Evolutionary conservation across 441 rosid species (phyloP).

Genomic region (Viola pubescens): DNA sequence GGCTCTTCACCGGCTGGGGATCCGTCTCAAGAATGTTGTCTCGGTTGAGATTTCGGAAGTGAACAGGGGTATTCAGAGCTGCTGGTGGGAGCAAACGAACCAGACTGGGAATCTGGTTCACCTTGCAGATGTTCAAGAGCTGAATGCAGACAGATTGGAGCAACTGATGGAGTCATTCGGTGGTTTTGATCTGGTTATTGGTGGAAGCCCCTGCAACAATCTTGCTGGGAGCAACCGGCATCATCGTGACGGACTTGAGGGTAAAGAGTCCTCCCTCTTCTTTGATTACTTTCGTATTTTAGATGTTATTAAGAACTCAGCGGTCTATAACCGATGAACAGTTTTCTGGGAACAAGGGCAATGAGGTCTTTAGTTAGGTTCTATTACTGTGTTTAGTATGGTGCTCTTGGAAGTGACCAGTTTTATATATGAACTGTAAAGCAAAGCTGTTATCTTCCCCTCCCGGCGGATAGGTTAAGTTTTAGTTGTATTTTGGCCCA

Average conservation of each 20-base stretch:
- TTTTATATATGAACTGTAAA: no score
- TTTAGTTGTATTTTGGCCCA: no score
- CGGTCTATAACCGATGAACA: no score
- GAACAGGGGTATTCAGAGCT: conserved; percentile 44
- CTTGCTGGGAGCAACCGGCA: conserved; percentile 73
- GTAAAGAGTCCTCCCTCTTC: conserved; percentile 67
- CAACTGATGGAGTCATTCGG: conserved; percentile 46
- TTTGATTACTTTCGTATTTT: conserved; percentile 62
- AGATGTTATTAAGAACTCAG: conserved; percentile 35
- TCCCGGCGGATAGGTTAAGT: no score
- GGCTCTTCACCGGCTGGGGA: conserved; percentile 69
- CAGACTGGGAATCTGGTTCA: conserved; percentile 56
- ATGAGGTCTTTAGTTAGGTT: no score
- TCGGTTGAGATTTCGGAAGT: conserved; percentile 66
- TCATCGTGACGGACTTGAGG: conserved; percentile 68
- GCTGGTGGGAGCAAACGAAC: conserved; percentile 89
- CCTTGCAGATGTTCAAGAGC: conserved; percentile 40
- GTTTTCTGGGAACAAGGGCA: no score
- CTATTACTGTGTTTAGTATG: no score
- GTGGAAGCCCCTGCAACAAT: conserved; percentile 92
- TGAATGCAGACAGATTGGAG: conserved; percentile 37
- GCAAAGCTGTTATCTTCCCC: no score
- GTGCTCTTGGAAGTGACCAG: no score
- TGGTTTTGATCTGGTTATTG: conserved; percentile 72
- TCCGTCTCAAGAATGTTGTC: conserved; percentile 58